Evolutionary conservation across 2,329 filamentous ascomycete genomes (phyloP), one percentile per base, ranked within the genome.

Genomic region (Trichophyton rubrum): DNA sequence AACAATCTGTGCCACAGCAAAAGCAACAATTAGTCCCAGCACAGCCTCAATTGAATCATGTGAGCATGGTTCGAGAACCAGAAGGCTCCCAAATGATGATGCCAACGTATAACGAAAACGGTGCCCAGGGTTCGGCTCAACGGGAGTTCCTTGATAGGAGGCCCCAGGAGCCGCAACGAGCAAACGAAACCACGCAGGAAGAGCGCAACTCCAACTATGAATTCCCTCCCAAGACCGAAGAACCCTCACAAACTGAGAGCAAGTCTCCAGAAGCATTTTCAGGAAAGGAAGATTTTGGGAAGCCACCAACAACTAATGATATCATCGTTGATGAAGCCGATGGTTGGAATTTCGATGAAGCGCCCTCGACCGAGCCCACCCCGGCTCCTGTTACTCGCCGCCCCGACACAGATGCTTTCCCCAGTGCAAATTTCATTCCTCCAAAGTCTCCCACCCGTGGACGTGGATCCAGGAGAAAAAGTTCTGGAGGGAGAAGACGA

Each of bases 311-410:
- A 2, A 30, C 59, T 8, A 58, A 61, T 33, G 56, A 62, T 17
- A 62, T 63, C 17, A 20, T 61, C 53, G 68, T 72, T 6, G 75
- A 79, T 3, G 85, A 88, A 62, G 70, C 80, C 0, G 91, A 96
- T 68, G 89, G 83, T 7, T 99, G 93, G 93, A 91, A 95, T 68
- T 99, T 99, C 66, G 89, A 92, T 59, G 90, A 96, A n/a, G 68
- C 76, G 59, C 75, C 82, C 0, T 86, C 88, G 45, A 75, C 81
- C 53, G 72, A 72, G 56, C 65, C 68, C 1, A 64, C 68, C 1
- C 63, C 73, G 70, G 27, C 69, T 65, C 68, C 77, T 1, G 76
- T 78, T 68, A 65, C 86, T 72, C 77, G 82, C 63, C 75, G 91
- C 63, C 90, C 90, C 1, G 92, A 96, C 69, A 93, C 86, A 0